Base-by-base conservation (phyloP, 345 rosid species). In the Mercurialis annua region DNA sequence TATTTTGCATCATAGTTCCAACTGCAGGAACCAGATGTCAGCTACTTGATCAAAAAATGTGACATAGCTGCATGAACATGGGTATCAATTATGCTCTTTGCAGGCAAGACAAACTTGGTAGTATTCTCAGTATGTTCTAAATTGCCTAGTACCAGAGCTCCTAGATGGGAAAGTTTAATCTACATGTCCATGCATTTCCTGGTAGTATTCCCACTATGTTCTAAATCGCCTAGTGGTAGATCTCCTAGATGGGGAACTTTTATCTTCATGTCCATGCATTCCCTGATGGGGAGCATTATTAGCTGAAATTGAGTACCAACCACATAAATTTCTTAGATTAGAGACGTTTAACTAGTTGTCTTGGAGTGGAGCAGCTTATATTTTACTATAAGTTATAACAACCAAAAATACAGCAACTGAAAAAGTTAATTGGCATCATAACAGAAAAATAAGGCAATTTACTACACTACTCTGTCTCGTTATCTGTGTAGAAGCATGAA, bases 401-500 rank as follows among this genome's bases (percentile, higher is more conserved):
- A 4, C n/a, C 31, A 26, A 20, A 14, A n/a, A 16, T 38, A n/a
- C 48, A 42, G 26, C 40, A 53, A 17, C n/a, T 16, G n/a, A n/a
- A 42, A 43, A 34, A 38, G 38, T 27, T 0, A 23, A 61, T 30
- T 26, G 46, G 51, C 51, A 24, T 49, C 0, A 36, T 51, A 42
- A 12, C 51, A 27, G n/a, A 23, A 62, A 40, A 34, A 34, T 9
- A 34, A 24, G 8, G 26, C 34, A 42, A n/a, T 11, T 38, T 36
- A n/a, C 64, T 26, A 18, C 11, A 30, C 20, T 10, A 10, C 61
- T 46, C 36, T 59, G 46, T 61, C 26, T 7, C 65, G 17, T 42
- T 34, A 61, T 43, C 24, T 42, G 36, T 20, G 51, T 31, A 40
- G 21, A 60, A 24, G 30, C 70, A 46, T 67, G 55, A 7, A n/a